Base-by-base conservation (phyloP, 2,329 filamentous ascomycete genomes). In the Fusarium tupiense region DNA sequence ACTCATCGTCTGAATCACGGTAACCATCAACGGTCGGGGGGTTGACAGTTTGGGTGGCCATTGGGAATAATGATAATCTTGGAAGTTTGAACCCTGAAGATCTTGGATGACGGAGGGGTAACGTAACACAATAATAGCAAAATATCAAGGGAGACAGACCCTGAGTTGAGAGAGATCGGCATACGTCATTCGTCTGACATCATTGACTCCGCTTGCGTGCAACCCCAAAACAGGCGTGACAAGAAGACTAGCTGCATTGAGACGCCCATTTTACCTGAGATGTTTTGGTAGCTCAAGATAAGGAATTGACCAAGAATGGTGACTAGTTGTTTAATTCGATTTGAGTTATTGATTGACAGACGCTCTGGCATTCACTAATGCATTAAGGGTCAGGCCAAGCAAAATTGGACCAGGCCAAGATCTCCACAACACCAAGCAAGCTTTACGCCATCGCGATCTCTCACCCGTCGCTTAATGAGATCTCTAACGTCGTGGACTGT, bases 171-270 rank as follows among this genome's bases (percentile, higher is more conserved):
- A 43, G 26, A 16, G 44, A 69, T 60, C 14, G 41, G 1, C 58
- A 43, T 17, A 70, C 67, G 67, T 70, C 67, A 70, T 70, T 20
- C 1, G 10, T 33, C 65, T 70, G 67, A 70, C 66, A 70, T 70
- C 67, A 70, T 64, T 47, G 44, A 60, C 66, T 64, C 66, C 46
- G 67, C 67, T 26, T 38, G 37, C 8, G 8, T 38, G n/a, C n/a
- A 40, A 66, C 60, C 4, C 31, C 43, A 57, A 60, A 59, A 64
- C 67, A 60, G 24, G 67, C 53, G 31, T 54, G 14, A 19, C 16
- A 22, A 9, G 6, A 10, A 11, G 31, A 10, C 58, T 64, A 69
- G 16, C 67, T 57, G 19, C 16, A 10, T 69, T 43, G 4, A 57
- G 59, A 26, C 10, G 6, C 13, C 33, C 19, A 24, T 40, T 41